phyloP scores from a whole-genome alignment of 1,284 basidiomycete species.

The Athelia sp. region DNA sequence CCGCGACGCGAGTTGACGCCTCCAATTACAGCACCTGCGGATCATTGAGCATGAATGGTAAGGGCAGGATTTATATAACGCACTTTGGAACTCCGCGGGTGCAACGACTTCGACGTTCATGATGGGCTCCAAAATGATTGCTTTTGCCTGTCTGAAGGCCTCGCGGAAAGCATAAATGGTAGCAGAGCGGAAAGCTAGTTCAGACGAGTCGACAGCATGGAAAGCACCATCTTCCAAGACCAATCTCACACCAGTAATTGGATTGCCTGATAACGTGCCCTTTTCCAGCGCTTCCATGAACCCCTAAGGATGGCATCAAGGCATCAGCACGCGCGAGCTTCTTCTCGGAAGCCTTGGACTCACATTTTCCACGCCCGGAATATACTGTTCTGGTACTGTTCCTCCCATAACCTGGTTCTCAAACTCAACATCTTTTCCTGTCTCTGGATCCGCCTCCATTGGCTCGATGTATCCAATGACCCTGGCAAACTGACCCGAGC shows the following conservation, averaged over 20 bases:
- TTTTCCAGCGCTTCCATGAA: constrained; percentile 95
- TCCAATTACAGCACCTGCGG: constrained; percentile 80
- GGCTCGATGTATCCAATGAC: constrained; percentile 93
- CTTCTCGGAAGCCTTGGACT: background rate
- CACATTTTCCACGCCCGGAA: constrained; percentile 94
- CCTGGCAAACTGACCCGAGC: constrained; percentile 94
- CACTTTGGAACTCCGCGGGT: constrained; percentile 94
- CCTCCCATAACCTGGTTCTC: constrained; percentile 91
- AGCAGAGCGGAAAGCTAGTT: constrained; percentile 91
- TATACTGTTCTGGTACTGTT: constrained; percentile 87
- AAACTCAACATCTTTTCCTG: constrained; percentile 84
- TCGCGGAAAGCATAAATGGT: constrained; percentile 93
- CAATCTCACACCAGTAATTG: constrained; percentile 83
- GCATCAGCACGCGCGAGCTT: background rate
- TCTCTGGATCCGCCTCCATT: constrained; percentile 74
- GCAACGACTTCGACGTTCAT: constrained; percentile 99
- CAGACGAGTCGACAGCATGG: constrained; percentile 97
- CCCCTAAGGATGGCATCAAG: constrained; percentile 54
- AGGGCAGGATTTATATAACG: constrained; percentile 16
- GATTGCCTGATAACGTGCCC: constrained; percentile 87
- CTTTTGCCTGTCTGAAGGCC: constrained; percentile 72
- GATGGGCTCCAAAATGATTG: constrained; percentile 92
- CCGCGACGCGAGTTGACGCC: constrained; percentile 92
- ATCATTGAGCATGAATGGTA: background rate
- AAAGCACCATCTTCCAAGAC: constrained; percentile 90